Conservation (phyloP, 768 basidiomycete species). For the Sistotremastrum niveocremeum region DNA sequence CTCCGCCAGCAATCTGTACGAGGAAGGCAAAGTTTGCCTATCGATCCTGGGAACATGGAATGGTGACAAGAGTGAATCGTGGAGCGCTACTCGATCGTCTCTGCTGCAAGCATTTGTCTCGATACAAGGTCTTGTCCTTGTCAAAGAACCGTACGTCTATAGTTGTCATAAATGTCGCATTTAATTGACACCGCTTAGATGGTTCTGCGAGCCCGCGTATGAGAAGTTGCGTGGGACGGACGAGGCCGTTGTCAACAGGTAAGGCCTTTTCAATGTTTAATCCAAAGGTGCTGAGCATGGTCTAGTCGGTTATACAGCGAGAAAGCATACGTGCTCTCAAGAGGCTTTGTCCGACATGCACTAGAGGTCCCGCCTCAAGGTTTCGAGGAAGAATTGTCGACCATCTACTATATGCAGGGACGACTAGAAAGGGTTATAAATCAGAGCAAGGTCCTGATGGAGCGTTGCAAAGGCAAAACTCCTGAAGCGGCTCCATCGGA, state of each 20-base stretch:
- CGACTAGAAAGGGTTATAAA: constrained; percentile 56
- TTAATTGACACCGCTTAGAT: constrained; percentile 26
- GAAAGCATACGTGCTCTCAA: constrained; percentile 82
- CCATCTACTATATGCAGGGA: constrained; percentile 54
- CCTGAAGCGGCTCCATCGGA: constrained; percentile 24
- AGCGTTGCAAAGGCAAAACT: constrained; percentile 15
- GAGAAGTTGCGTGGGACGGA: constrained; percentile 85
- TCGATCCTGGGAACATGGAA: constrained; percentile 89
- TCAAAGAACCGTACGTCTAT: constrained; percentile 72
- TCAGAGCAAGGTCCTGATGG: constrained; percentile 36
- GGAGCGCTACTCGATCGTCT: constrained; percentile 76
- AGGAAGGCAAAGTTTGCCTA: constrained; percentile 89
- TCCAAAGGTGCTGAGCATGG: neutral
- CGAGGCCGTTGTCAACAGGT: constrained; percentile 83
- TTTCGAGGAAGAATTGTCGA: constrained; percentile 56
- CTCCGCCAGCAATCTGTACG: constrained; percentile 64
- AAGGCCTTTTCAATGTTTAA: constrained; percentile 2
- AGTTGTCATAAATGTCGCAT: constrained; percentile 1
- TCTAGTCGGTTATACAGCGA: constrained; percentile 83
- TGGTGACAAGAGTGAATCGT: constrained; percentile 77
- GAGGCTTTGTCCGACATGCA: constrained; percentile 82
- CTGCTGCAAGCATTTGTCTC: constrained; percentile 86
- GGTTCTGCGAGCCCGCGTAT: constrained; percentile 88
- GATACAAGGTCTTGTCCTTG: constrained; percentile 86
- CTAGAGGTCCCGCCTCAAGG: constrained; percentile 65